A percentile compares a stretch with the other conserved stretches of the same genome.
These are phyloP conservation scores for Xylaria sp. DNA, from an alignment of 2,329 filamentous ascomycete species.

Conservation along the genomic window DNA sequence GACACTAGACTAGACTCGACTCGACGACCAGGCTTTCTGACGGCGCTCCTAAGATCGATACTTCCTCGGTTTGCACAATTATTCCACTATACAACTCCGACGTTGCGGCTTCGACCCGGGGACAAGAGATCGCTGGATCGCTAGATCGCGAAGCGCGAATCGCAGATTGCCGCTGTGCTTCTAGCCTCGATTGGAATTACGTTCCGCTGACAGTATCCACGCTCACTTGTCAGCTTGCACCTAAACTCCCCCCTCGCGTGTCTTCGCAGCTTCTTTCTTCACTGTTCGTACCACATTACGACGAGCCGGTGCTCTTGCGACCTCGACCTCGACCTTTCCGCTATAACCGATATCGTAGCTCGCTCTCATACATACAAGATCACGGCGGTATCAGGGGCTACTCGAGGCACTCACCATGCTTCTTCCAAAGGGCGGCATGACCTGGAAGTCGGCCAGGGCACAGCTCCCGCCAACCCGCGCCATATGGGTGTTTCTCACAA, in stretches of 20 bases:
- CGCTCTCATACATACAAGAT: constrained; percentile 35
- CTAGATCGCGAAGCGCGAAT: not conserved
- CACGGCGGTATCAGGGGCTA: constrained; percentile 56
- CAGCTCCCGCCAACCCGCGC: constrained; percentile 81
- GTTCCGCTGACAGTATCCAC: constrained; percentile 21
- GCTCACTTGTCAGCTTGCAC: not conserved
- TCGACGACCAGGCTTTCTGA: constrained; percentile 10
- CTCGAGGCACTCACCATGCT: constrained; percentile 72
- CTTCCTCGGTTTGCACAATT: constrained; percentile 1
- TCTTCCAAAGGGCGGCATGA: constrained; percentile 87
- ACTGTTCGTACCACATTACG: not conserved
- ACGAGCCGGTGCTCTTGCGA: constrained; percentile 8
- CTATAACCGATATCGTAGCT: constrained; percentile 20
- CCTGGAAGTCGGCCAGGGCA: constrained; percentile 89
- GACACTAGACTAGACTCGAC: not conserved
- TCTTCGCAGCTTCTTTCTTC: constrained; percentile 1
- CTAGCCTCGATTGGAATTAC: constrained; percentile 13
- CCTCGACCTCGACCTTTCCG: not conserved
- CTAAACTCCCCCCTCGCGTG: constrained; percentile 4
- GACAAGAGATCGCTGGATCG: constrained; percentile 12
- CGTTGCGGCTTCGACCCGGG: constrained; percentile 10
- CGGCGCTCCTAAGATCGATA: not conserved
- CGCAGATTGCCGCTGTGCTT: not conserved
- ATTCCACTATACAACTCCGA: not conserved
- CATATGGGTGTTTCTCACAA: constrained; percentile 75